Conservation (phyloP, 2,329 filamentous ascomycete genomes). For the Botrytis galanthina region DNA sequence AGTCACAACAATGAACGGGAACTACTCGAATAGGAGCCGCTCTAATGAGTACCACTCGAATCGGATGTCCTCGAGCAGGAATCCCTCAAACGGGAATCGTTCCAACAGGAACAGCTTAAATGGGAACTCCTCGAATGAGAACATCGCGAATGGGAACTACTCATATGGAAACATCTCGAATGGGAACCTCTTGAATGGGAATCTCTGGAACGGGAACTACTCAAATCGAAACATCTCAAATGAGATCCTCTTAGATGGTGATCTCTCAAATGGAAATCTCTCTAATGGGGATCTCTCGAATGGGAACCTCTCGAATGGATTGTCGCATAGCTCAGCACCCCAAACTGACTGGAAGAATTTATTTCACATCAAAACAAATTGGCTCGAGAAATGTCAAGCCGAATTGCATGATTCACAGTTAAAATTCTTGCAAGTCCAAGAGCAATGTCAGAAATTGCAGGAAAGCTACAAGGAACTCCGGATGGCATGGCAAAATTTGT, state of each 20-base stretch:
- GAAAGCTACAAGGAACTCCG: not conserved
- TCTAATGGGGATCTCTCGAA: rapidly evolving
- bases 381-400: not conserved
- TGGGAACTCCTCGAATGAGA: too few relatives aligned
- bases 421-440: not conserved
- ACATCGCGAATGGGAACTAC: too few relatives aligned
- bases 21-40: not conserved
- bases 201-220: not conserved
- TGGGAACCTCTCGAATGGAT: not conserved
- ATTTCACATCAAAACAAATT: too few relatives aligned
- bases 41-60: too few relatives aligned
- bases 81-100: too few relatives aligned
- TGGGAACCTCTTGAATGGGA: rapidly evolving
- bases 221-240: not conserved
- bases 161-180: not conserved
- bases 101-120: too few relatives aligned
- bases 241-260: too few relatives aligned
- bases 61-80: too few relatives aligned
- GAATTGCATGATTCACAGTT: not conserved
- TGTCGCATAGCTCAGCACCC: not conserved
- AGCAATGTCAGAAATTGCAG: not conserved
- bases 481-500: not conserved
- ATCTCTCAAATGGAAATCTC: rapidly evolving
- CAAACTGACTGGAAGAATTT: not conserved
- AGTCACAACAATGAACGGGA: not conserved